Evolutionary conservation across 768 basidiomycete genomes (phyloP), one percentile per base, ranked within the genome.

Genomic region (Pulveroboletus frians): DNA sequence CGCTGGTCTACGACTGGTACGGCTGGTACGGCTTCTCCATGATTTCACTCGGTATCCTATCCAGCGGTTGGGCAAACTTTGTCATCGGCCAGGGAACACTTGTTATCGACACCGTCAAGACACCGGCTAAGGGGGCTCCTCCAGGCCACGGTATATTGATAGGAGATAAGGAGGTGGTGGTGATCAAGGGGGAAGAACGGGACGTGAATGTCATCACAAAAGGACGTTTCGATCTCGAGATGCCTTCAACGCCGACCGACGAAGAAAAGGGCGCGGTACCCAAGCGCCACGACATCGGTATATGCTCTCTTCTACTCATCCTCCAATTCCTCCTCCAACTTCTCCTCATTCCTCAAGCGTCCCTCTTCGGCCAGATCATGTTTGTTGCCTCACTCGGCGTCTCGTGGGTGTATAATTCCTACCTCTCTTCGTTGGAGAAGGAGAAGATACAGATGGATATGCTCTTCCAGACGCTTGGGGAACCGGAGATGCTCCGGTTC

Each of bases 321-420:
- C 26, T 58, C 41, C 69, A 69, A 26, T 68, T 69, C 52, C 48
- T 71, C 39, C 15, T 60, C 18, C 71, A 71, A 31, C 63, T 70
- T 14, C 55, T 70, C 23, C 55, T 71, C 32, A 55, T 69, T 30
- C 69, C 70, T 0, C 66, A 67, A 51, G 62, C 60, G 9, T 34
- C 53, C 3, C 59, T 70, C 3, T 71, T 71, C 13, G 70, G 71
- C 5, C 69, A 71, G 40, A 49, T 62, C 40, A 58, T 71, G 65
- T 71, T 71, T 43, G 46, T 67, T 18, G 6, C 46, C 8, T 62
- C 68, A 7, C 56, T 72, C 39, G 59, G 46, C 5, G 54, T 57
- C 2, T 72, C 68, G 0, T 72, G 71, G 71, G 46, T 17, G 9
- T 68, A 72, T 23, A 72, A 67, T 32, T 58, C 62, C 0, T 69